Conservation (phyloP, 495 filamentous ascomycete genomes). For the Bathelium albidoporum region DNA sequence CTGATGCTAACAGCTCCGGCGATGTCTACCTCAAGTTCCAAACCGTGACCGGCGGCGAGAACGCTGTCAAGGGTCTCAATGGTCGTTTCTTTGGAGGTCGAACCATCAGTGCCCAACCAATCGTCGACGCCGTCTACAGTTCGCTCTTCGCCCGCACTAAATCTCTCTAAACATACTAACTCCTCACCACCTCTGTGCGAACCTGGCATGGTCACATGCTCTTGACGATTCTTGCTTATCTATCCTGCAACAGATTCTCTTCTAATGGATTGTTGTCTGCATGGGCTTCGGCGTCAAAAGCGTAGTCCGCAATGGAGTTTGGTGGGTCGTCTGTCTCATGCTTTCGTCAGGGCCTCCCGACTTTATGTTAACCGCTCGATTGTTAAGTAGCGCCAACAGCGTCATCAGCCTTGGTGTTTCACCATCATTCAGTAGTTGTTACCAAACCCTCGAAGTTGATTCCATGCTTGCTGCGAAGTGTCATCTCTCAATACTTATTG, state of each 20-base stretch:
- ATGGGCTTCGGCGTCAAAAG: neutral
- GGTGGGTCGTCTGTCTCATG: neutral
- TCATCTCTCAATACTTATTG: too few relatives aligned
- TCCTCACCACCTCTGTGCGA: neutral
- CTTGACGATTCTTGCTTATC: neutral
- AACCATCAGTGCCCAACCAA: conserved; percentile 84
- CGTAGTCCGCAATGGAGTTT: neutral
- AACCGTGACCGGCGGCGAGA: conserved; percentile 85
- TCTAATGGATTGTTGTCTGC: neutral
- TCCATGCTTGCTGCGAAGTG: too few relatives aligned
- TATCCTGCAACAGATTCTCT: neutral
- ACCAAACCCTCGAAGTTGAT: too few relatives aligned
- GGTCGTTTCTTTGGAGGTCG: conserved; percentile 87
- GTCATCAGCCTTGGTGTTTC: too few relatives aligned
- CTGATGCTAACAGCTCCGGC: conserved; percentile 79
- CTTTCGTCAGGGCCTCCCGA: neutral
- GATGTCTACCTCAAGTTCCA: conserved; percentile 99
- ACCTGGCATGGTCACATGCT: neutral
- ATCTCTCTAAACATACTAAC: conserved; percentile 6
- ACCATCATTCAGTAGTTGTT: too few relatives aligned
- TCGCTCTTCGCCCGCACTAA: conserved; percentile 86
- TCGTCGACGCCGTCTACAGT: conserved; percentile 97
- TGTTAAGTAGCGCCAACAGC: neutral
- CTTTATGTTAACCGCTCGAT: neutral
- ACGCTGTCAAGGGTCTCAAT: conserved; percentile 94